Base-by-base conservation (phyloP, 2,329 filamentous ascomycete species). In the Tolypocladium inflatum region DNA sequence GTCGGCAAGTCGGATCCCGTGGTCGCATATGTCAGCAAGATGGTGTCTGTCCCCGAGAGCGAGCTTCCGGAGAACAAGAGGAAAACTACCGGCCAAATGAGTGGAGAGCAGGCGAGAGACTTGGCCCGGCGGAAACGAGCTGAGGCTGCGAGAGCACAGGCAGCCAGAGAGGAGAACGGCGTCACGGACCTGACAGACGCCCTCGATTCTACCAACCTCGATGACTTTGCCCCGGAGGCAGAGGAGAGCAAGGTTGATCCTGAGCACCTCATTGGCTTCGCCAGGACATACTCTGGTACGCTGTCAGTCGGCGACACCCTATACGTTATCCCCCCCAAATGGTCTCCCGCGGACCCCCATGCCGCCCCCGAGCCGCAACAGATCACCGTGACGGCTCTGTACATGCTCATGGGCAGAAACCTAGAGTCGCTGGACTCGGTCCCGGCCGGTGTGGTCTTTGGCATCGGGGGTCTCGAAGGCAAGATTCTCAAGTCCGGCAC, bases 401-500 rank as follows among this genome's bases (percentile, higher is more conserved):
- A 99, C 72, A 86, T 99, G 70, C 84, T 99, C 57, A 99, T 99
- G 94, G 94, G 94, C 37, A 83, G 93, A 59, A 88, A 88, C 59
- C 78, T 99, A 5, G 93, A 97, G 68, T 82, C 87, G 1, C 81
- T 99, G 0, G 82, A 84, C 19, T 88, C 88, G 0, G 93, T 97
- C 0, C 93, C 93, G 7, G 93, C 94, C 0, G 94, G 94, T 50
- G 92, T 96, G 9, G 89, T 99, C 5, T 97, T 99, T 68, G 94
- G 94, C 30, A 94, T 99, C 57, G 91, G 88, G 38, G 94, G 94
- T 2, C 82, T 99, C 1, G 92, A 94, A 67, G 93, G 92, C 19
- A 88, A 93, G 61, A 88, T 99, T n/a, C 80, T 99, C 57, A 99
- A 99, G 71, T 95, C 91, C 1, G 94, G 92, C 15, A 99, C 94